These are phyloP conservation scores for Leptosphaerulina australis DNA, from an alignment of 2,329 filamentous ascomycete genomes.

Conservation along the genomic window DNA sequence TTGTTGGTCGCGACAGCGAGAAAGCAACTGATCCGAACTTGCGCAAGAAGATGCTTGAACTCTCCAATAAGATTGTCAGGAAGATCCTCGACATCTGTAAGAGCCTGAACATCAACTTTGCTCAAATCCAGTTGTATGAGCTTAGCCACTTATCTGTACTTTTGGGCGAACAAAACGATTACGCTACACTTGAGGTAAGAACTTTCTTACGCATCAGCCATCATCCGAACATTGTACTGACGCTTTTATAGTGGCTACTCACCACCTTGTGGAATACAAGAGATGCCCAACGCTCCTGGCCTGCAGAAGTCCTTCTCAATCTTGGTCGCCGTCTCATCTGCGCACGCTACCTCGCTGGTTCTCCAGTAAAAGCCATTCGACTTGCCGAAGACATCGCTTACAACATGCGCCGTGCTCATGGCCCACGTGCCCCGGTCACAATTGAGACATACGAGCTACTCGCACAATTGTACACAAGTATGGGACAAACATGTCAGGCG, in stretches of 20 bases:
- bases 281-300: conserved; percentile 44
- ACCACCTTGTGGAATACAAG: conserved; percentile 47
- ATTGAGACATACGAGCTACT: conserved; percentile 59
- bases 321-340: conserved; percentile 61
- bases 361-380: conserved; percentile 48
- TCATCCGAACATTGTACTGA: conserved; percentile 9
- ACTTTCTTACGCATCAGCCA: not conserved
- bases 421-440: conserved; percentile 55
- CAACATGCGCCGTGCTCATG: conserved; percentile 61
- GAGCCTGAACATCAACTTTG: conserved; percentile 52
- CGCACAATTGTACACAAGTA: conserved; percentile 56
- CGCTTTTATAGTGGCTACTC: conserved; percentile 36
- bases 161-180: conserved; percentile 55
- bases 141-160: conserved; percentile 53
- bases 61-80: conserved; percentile 51
- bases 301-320: conserved; percentile 53
- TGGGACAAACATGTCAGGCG: conserved; percentile 48
- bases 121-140: conserved; percentile 50
- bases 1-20: conserved; percentile 39
- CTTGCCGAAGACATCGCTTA: conserved; percentile 62
- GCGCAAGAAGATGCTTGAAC: conserved; percentile 50
- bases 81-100: conserved; percentile 51
- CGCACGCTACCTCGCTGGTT: conserved; percentile 58
- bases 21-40: conserved; percentile 40
- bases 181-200: conserved; percentile 48